These are phyloP conservation scores for Stentor roeselii DNA, from an alignment of 73 alveolate genomes.

Conservation along the genomic window DNA sequence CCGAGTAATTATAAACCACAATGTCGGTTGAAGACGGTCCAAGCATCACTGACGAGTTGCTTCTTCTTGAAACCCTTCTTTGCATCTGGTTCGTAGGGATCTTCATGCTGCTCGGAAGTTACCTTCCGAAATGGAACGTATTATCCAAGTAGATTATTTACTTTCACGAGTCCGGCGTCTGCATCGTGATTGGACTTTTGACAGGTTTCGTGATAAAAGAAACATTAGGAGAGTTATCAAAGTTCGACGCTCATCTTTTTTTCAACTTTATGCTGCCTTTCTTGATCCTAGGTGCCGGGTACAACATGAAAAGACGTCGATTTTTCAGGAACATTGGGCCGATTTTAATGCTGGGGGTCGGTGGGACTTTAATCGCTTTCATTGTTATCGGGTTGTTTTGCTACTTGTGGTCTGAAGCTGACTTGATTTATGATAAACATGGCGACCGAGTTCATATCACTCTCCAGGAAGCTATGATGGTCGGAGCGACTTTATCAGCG, in stretches of 20 bases:
- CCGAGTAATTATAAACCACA: too few relatives aligned
- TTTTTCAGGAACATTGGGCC: constrained; percentile 84
- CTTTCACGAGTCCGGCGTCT: constrained; percentile 11
- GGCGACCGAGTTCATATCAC: constrained; percentile 46
- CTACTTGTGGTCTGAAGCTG: constrained; percentile 45
- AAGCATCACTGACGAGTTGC: too few relatives aligned
- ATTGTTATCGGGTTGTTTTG: constrained; percentile 67
- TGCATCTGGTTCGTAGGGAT: not conserved
- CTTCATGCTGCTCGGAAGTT: not conserved
- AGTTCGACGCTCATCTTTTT: not conserved
- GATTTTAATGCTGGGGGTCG: constrained; percentile 73
- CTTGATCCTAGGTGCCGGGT: constrained; percentile 96
- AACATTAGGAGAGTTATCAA: not conserved
- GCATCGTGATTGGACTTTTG: not conserved
- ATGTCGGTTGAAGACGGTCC: too few relatives aligned
- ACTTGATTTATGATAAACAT: constrained; percentile 49
- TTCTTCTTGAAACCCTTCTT: not conserved
- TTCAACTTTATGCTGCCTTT: constrained; percentile 87
- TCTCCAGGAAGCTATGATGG: constrained; percentile 52
- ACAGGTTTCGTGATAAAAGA: not conserved
- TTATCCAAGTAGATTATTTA: not conserved
- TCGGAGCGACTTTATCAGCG: constrained; percentile 91
- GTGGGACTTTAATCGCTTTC: constrained; percentile 85
- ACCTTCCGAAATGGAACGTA: constrained; percentile 22
- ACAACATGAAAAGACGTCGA: constrained; percentile 71